phyloP scores from a whole-genome alignment of 2,329 filamentous ascomycete genomes.

The Tolypocladium capitatum region DNA sequence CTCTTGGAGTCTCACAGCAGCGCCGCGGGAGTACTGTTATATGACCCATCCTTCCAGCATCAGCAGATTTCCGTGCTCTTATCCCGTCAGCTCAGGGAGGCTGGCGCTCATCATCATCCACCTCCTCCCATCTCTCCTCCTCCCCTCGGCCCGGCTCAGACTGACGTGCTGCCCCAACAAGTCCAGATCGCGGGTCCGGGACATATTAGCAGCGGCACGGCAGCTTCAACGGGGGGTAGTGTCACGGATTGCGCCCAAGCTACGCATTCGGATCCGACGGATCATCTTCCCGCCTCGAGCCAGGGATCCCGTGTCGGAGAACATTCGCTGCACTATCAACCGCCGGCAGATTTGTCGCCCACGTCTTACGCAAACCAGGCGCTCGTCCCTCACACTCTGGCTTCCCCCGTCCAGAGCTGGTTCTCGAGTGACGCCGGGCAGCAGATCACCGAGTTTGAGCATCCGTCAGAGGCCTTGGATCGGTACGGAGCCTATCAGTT shows the following conservation, averaged over 20 bases:
- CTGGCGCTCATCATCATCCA: not conserved
- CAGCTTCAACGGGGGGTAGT: not conserved
- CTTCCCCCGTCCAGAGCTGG: not conserved
- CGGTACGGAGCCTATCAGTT: not conserved
- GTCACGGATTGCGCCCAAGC: not conserved
- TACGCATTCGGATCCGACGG: not conserved
- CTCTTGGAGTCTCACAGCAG: not conserved
- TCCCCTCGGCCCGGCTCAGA: not conserved
- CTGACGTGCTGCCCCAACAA: not conserved
- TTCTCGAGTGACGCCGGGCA: not conserved
- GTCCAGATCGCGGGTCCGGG: not conserved
- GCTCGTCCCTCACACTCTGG: not conserved
- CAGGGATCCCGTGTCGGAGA: not conserved
- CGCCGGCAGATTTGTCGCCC: not conserved
- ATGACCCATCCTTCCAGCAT: conserved; percentile 2
- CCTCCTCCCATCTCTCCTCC: not conserved
- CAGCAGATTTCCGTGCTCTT: conserved; percentile 1
- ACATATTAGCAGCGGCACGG: not conserved
- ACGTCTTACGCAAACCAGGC: not conserved
- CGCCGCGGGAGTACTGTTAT: not conserved
- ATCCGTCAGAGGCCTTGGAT: not conserved
- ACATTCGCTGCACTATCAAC: not conserved
- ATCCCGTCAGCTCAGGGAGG: not conserved
- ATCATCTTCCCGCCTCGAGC: not conserved
- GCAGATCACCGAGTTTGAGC: not conserved